Evolutionary conservation across 441 rosid species (phyloP), one percentile per base, ranked within the genome.

Genomic region (Populus tomentosa): DNA sequence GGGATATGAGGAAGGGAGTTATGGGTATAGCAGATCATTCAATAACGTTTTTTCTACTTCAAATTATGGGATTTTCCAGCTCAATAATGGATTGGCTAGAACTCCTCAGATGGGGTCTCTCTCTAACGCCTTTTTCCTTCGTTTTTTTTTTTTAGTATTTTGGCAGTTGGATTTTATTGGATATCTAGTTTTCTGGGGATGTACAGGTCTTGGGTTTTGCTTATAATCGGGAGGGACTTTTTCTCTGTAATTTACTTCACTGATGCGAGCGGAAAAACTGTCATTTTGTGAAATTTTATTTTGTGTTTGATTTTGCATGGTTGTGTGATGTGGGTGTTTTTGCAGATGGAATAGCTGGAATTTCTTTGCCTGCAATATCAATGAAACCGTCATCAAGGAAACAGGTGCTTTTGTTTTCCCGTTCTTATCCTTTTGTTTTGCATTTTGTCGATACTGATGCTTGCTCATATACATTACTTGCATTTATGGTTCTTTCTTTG

Each of bases 291-390:
- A n/a, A 7, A 1, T 20, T 32, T 5, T n/a, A 38, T 67, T 64
- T n/a, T 69, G 32, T 65, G 10, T 33, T 4, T 75, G 70, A 69
- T 23, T 10, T 67, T 13, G 76, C 14, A 10, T 35, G 30, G 18
- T 71, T 81, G 35, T 63, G 72, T 35, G 28, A 36, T 74, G 61
- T 70, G 33, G 53, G 46, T 42, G 61, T 79, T 73, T 80, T 71
- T 84, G 86, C 97, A 95, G 99, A 76, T 95, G 99, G 99, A 96
- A 92, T 82, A 96, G 98, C 90, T 96, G 99, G 99, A 96, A 96
- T 80, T 94, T 89, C 88, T 96, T 92, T 84, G 99, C 92, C 77
- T 94, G 99, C 83, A 80, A 88, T 82, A 90, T 95, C 85, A 86
- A 85, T 75, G 99, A 92, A 84, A 89, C 90, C 0, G 88, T 94